phyloP scores from a whole-genome alignment of 805 yeast genomes.

The Candida parachauliodes region DNA sequence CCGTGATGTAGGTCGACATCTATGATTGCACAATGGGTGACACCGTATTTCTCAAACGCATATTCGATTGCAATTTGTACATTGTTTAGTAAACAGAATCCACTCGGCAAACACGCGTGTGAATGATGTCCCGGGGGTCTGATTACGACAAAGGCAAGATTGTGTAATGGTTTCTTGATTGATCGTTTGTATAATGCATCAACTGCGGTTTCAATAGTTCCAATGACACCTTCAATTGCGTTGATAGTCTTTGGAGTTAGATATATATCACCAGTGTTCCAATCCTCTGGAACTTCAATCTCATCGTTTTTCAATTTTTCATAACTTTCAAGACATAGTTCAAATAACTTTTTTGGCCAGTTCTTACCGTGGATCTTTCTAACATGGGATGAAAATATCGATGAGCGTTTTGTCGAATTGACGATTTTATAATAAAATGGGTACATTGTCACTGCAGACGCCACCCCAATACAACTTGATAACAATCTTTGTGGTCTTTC shows the following conservation, averaged over 20 bases:
- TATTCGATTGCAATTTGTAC: slow-evolving; percentile 80
- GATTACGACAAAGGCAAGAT: slow-evolving; percentile 59
- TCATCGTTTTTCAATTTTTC: slow-evolving; percentile 48
- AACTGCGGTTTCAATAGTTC: slow-evolving; percentile 68
- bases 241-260: slow-evolving; percentile 60
- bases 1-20: slow-evolving; percentile 89
- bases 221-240: slow-evolving; percentile 75
- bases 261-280: slow-evolving; percentile 85
- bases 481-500: slow-evolving; percentile 79
- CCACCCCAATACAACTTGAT: slow-evolving; percentile 74
- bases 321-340: slow-evolving; percentile 58
- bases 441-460: slow-evolving; percentile 67
- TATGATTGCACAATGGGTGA: slow-evolving; percentile 76
- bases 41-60: slow-evolving; percentile 56
- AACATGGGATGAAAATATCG: slow-evolving; percentile 59
- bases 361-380: slow-evolving; percentile 65
- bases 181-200: slow-evolving; percentile 37
- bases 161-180: slow-evolving; percentile 16
- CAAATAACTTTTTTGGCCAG: slow-evolving; percentile 62
- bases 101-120: slow-evolving; percentile 79
- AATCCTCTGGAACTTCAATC: slow-evolving; percentile 72
- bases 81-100: slow-evolving; percentile 77
- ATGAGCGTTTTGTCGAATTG: slow-evolving; percentile 45
- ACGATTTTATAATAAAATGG: slow-evolving; percentile 55
- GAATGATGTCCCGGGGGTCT: slow-evolving; percentile 90